Base-by-base conservation (phyloP, 805 yeast species). In the Saturnispora besseyi region DNA sequence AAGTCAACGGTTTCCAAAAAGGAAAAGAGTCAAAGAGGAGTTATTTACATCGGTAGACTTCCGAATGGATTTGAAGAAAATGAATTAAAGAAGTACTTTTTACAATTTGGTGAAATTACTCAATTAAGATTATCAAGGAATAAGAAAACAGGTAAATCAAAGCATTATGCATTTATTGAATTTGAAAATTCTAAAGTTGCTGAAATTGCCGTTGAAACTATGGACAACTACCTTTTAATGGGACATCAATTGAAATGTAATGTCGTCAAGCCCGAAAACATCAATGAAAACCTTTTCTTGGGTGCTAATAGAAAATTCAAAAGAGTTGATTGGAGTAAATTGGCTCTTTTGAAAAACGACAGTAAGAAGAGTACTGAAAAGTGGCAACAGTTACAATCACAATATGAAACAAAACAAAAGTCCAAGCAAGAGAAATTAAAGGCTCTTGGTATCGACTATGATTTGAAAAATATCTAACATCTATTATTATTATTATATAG, bases 61-160 rank as follows among this genome's bases (percentile, higher is more conserved):
- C 99, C 99, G 43, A 82, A 84, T 58, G 96, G 96, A 40, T 88
- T 93, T 71, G 82, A 88, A 59, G 98, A 93, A 68, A 73, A 68
- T 37, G 91, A 86, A 64, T 72, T 84, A 73, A 76, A 76, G 54
- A 78, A 79, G 60, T 93, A 93, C 68, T 91, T 93, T 64, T 68
- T 78, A 44, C 99, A 93, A 70, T 93, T 93, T 69, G 99, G 99
- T 54, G 82, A 78, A 37, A 82, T 93, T 52, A 73, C 79, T 43
- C 81, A 87, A 57, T 75, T 89, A 50, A 81, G 90, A 58, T 68
- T 93, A 48, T 87, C 96, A 41, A 79, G 97, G 63, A 91, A 87
- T 71, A 89, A 85, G 67, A 84, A 83, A 62, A 83, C 95, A 5
- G 98, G 98, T 43, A 80, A 82, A 49, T 82, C 96, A 13, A 90